Evolutionary conservation across 208 protist genomes (phyloP).

Genomic region (Angomonas desouzai): DNA sequence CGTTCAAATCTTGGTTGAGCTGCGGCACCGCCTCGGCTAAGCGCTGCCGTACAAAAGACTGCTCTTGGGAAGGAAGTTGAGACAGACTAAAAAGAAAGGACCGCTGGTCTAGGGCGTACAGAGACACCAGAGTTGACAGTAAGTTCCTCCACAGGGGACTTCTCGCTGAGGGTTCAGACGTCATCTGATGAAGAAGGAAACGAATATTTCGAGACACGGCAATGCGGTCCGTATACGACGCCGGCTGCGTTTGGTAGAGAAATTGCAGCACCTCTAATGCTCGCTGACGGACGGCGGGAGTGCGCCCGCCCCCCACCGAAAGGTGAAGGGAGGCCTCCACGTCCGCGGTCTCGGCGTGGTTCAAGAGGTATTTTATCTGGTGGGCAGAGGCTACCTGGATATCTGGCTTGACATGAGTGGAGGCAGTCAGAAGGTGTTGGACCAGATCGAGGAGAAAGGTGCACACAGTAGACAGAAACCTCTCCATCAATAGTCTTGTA

Average conservation of each 20-base stretch:
- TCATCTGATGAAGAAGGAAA: background rate
- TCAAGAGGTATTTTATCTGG: background rate
- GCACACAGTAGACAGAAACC: background rate
- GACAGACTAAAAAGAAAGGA: background rate
- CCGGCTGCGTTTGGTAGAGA: constrained; percentile 19
- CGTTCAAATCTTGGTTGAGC: constrained; percentile 3
- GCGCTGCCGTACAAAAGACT: background rate
- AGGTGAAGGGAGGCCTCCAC: constrained; percentile 13
- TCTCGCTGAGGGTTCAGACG: background rate
- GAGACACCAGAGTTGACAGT: background rate
- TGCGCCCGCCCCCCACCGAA: constrained; percentile 16
- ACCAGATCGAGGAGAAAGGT: background rate
- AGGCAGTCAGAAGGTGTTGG: background rate
- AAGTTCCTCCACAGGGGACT: background rate
- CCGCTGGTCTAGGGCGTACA: background rate
- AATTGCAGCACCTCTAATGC: constrained; percentile 34
- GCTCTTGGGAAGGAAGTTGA: background rate
- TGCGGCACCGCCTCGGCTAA: background rate
- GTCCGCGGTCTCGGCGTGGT: background rate
- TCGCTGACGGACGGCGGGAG: constrained; percentile 19
- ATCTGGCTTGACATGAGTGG: background rate
- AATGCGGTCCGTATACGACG: background rate
- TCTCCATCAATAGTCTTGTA: constrained; percentile 12
- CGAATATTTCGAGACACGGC: constrained; percentile 1
- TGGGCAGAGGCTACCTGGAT: background rate